phyloP scores from a whole-genome alignment of 306 rosid species.

The Coriaria nepalensis region DNA sequence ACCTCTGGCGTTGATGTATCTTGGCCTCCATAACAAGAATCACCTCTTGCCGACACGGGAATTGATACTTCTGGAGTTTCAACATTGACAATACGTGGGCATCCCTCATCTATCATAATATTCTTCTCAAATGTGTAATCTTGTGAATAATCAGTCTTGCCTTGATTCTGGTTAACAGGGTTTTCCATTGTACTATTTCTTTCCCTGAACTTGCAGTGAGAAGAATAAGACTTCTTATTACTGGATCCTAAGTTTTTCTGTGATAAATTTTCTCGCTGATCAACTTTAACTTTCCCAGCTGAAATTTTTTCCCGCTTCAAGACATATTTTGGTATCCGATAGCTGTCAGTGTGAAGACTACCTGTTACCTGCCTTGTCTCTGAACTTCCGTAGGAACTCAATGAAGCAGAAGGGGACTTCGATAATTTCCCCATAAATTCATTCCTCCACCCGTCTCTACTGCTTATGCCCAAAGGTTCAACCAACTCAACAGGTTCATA shows the following conservation, averaged over 20 bases:
- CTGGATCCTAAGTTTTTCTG: slow-evolving; percentile 34
- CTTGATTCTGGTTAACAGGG: slow-evolving; percentile 19
- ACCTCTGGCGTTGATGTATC: slow-evolving; percentile 43
- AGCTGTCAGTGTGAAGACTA: slow-evolving; percentile 34
- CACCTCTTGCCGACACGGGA: slow-evolving; percentile 9
- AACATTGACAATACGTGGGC: slow-evolving; percentile 17
- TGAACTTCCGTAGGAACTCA: slow-evolving; percentile 47
- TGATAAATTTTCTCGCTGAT: slow-evolving; percentile 25
- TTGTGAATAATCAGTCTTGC: slow-evolving; percentile 16
- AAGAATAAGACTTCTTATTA: slow-evolving; percentile 33
- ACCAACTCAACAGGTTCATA: slow-evolving; percentile 29
- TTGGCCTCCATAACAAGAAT: slow-evolving; percentile 15
- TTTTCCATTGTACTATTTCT: slow-evolving; percentile 21
- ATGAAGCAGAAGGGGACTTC: slow-evolving; percentile 75
- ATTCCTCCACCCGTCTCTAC: slow-evolving; percentile 92
- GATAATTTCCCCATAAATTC: slow-evolving; percentile 37
- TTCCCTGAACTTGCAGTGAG: slow-evolving; percentile 32
- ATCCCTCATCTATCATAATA: slow-evolving; percentile 17
- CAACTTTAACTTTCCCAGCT: slow-evolving; percentile 17
- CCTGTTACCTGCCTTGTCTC: slow-evolving; percentile 23
- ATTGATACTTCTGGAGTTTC: slow-evolving; percentile 27
- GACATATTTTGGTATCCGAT: slow-evolving; percentile 31
- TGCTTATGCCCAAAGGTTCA: slow-evolving; percentile 91
- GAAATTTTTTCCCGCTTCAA: slow-evolving; percentile 36
- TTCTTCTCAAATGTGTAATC: slow-evolving; percentile 21